A percentile compares a stretch with the other conserved stretches of the same genome.
Conservation (phyloP, 2,329 filamentous ascomycete species). For the Sarocladium brachiariae region DNA sequence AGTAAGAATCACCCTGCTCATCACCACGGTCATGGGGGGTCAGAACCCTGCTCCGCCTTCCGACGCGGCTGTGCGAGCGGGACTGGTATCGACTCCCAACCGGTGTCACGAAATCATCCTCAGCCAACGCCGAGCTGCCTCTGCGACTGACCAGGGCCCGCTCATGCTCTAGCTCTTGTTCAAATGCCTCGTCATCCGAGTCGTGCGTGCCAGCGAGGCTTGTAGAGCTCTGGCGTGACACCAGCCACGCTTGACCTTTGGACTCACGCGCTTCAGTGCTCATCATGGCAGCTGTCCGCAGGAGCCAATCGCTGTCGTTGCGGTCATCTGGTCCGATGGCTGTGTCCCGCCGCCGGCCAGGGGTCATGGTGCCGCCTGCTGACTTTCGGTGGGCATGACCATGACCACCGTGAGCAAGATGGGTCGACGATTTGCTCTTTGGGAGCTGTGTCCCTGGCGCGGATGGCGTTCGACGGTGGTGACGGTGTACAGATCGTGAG, state of each 20-base stretch:
- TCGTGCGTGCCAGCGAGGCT: conserved; percentile 48
- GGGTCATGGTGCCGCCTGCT: conserved; percentile 26
- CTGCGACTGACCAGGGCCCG: conserved; percentile 41
- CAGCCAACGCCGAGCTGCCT: conserved; percentile 31
- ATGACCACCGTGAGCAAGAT: conserved; percentile 32
- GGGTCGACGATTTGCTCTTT: conserved; percentile 59
- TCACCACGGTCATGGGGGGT: conserved; percentile 34
- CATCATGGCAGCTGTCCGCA: conserved; percentile 56
- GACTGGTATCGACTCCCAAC: conserved; percentile 42
- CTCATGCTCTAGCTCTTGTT: conserved; percentile 44
- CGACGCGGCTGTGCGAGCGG: conserved; percentile 39
- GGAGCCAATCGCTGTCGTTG: conserved; percentile 57
- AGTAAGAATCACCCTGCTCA: conserved; percentile 38
- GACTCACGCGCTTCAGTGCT: conserved; percentile 56
- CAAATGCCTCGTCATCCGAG: conserved; percentile 45
- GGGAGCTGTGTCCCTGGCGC: conserved; percentile 31
- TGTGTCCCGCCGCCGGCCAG: conserved; percentile 25
- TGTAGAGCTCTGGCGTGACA: conserved; percentile 58
- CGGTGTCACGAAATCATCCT: conserved; percentile 30
- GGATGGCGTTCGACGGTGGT: conserved; percentile 35
- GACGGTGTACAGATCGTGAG: conserved; percentile 38
- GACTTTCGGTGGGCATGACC: conserved; percentile 16
- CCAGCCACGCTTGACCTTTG: conserved; percentile 63
- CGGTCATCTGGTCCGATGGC: conserved; percentile 21
- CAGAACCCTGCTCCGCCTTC: conserved; percentile 33